phyloP scores from a whole-genome alignment of 371 early-diverging fungal genomes.

The Mortierella sp. region DNA sequence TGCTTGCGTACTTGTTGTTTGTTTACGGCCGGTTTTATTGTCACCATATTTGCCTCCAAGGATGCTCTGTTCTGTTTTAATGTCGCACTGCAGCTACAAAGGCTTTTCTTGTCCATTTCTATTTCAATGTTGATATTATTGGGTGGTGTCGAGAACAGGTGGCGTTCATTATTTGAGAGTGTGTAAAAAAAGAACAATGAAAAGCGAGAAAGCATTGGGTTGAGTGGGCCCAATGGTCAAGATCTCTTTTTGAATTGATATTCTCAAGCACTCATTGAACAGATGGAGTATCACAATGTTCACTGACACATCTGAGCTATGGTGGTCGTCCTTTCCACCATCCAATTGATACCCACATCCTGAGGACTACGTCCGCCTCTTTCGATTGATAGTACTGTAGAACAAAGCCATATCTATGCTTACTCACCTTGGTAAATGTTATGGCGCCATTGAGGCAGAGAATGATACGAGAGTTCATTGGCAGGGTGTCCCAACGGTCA shows the following conservation, averaged over 20 bases:
- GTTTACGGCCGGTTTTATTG: background rate
- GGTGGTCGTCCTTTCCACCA: background rate
- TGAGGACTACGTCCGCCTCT: background rate
- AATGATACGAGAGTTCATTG: slow-evolving; percentile 48
- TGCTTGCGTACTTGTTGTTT: background rate
- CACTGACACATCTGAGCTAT: background rate
- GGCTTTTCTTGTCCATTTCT: background rate
- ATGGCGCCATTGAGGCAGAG: slow-evolving; percentile 22
- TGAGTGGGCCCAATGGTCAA: too few species aligned
- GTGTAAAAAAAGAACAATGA: background rate
- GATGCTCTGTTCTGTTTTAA: slow-evolving; percentile 4
- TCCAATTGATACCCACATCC: background rate
- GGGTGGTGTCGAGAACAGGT: background rate
- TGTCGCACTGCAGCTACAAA: background rate
- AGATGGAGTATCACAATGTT: background rate
- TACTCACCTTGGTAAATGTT: slow-evolving; percentile 38
- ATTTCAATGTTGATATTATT: background rate
- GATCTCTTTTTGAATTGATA: too few species aligned
- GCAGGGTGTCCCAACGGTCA: slow-evolving; percentile 31
- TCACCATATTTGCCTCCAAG: background rate
- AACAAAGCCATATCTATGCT: background rate
- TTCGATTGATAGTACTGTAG: background rate
- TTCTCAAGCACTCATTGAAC: background rate
- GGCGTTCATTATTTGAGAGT: background rate
- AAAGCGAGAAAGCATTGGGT: too few species aligned